These are phyloP conservation scores for Tolypocladium tropicale DNA, from an alignment of 2,329 filamentous ascomycete genomes.

Conservation along the genomic window DNA sequence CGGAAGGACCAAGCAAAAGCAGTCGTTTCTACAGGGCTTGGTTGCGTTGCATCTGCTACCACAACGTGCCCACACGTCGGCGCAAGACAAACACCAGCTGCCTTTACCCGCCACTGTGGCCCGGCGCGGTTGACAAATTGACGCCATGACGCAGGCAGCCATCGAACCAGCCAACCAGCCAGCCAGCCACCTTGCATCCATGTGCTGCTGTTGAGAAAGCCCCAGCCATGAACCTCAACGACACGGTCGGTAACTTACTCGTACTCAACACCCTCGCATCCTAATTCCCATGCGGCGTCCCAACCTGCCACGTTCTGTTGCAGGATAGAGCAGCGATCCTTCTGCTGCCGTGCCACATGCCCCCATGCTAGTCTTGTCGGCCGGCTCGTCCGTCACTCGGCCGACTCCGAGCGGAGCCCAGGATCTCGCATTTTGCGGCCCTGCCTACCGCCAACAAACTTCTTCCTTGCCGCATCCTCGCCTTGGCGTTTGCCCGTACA, in stretches of 20 bases:
- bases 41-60: no score
- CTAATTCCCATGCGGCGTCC: background rate
- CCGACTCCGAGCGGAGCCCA: background rate
- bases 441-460: no score
- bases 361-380: background rate
- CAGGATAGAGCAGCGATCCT: background rate
- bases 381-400: background rate
- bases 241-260: background rate
- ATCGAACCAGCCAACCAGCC: background rate
- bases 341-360: background rate
- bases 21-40: no score
- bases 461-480: no score
- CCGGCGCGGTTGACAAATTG: background rate
- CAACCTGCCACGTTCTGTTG: background rate
- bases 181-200: background rate
- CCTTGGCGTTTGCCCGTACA: no score
- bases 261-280: background rate
- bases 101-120: no score
- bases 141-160: background rate
- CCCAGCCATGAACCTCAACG: background rate
- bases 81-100: no score
- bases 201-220: no score
- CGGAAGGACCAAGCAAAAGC: no score
- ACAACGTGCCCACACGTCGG: no score
- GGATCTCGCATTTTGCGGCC: background rate